Evolutionary conservation across 164 flowering plant species (phyloP).

Genomic region (Magnolia kwangsiensis): DNA sequence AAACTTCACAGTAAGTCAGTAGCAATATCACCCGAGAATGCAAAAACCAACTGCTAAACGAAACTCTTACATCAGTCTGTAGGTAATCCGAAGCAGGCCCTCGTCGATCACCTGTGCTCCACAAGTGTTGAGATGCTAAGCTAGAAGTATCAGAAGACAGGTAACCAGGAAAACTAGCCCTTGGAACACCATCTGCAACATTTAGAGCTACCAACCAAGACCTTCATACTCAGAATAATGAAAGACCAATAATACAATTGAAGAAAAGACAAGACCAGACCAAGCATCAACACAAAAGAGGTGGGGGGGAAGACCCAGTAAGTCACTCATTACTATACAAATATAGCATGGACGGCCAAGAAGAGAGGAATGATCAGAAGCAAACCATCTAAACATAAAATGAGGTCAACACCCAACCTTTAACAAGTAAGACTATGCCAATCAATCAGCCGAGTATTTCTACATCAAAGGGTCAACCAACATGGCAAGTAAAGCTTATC

Average conservation of each 20-base stretch:
- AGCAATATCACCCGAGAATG: not conserved
- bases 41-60: not conserved
- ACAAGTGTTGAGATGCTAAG: slow-evolving; percentile 21
- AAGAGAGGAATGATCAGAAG: no score
- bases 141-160: slow-evolving; percentile 35
- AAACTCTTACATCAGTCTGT: slow-evolving; percentile 34
- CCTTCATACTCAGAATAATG: not conserved
- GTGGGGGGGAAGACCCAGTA: no score
- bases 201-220: not conserved
- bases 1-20: not conserved
- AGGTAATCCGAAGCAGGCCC: slow-evolving; percentile 31
- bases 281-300: not conserved
- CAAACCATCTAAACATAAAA: no score
- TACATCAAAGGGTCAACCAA: no score
- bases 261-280: not conserved
- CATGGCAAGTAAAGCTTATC: no score
- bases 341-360: no score
- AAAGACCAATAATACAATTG: not conserved
- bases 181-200: not conserved
- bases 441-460: no score
- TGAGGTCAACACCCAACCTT: no score
- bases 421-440: no score
- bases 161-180: slow-evolving; percentile 42
- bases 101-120: slow-evolving; percentile 25
- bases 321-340: no score